These are phyloP conservation scores for Salix brachista DNA, from an alignment of 345 rosid species.

Conservation along the genomic window DNA sequence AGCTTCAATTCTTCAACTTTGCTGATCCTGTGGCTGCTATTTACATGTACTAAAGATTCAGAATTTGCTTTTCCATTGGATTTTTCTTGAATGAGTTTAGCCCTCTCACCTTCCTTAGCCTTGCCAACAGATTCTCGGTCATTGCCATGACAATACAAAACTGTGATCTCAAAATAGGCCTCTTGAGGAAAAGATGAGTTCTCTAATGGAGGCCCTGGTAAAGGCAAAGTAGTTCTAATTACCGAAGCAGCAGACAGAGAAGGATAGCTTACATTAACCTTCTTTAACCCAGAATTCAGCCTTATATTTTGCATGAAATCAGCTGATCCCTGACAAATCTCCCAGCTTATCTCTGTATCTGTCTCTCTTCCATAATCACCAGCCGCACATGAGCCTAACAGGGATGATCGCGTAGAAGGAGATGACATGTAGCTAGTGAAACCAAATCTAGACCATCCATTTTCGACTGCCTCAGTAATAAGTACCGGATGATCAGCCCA, in stretches of 20 bases:
- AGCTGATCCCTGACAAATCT: slow-evolving; percentile 64
- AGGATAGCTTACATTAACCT: slow-evolving; percentile 8
- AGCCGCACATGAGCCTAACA: slow-evolving; percentile 53
- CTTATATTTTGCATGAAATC: slow-evolving; percentile 77
- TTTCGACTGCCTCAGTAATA: slow-evolving; percentile 67
- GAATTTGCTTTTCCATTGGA: slow-evolving; percentile 36
- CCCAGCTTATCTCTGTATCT: slow-evolving; percentile 70
- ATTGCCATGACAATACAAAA: slow-evolving; percentile 32
- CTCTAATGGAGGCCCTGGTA: slow-evolving; percentile 85
- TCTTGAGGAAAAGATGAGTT: slow-evolving; percentile 82
- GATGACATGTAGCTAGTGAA: slow-evolving; percentile 45
- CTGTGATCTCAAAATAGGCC: slow-evolving; percentile 83
- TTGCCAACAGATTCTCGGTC: slow-evolving; percentile 17
- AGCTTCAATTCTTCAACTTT: slow-evolving; percentile 43
- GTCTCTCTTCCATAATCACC: slow-evolving; percentile 41
- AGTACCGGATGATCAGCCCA: slow-evolving; percentile 81
- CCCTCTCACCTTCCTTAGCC: slow-evolving; percentile 55
- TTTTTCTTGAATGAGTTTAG: slow-evolving; percentile 52
- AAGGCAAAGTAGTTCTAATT: slow-evolving; percentile 66
- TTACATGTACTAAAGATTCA: slow-evolving; percentile 42
- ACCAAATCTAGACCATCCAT: slow-evolving; percentile 86
- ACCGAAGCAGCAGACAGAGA: slow-evolving; percentile 47
- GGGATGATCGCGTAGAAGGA: slow-evolving; percentile 34
- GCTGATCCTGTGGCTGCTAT: slow-evolving; percentile 18
- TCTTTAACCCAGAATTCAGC: slow-evolving; percentile 49